Evolutionary conservation across 2,329 filamentous ascomycete species (phyloP), one percentile per base, ranked within the genome.

Genomic region (Dactylellina leptospora): DNA sequence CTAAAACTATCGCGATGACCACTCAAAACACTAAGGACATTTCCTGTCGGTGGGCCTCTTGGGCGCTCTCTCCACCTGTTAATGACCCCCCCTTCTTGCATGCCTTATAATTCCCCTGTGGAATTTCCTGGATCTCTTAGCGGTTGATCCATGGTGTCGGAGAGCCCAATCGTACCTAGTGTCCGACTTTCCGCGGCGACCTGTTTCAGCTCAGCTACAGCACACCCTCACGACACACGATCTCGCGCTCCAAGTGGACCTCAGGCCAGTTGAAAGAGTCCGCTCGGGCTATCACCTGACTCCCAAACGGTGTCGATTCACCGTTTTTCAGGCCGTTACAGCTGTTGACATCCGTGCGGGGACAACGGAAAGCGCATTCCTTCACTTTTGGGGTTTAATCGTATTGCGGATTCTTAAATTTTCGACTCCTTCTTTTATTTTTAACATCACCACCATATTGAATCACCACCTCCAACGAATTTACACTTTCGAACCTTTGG

Each of bases 91-190:
- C 40, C 40, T 6, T 53, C n/a, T 22, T 45, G 40, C 40, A 8
- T 40, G 40, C 16, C 16, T 45, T n/a, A 1, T 22, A 18, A 6
- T 25, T 28, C 22, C 47, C 48, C 28, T 48, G 38, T 18, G 30
- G 50, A 16, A 36, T 47, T 62, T 56, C 66, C 58, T 62, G 58
- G 56, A 61, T 61, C 56, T 30, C 16, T 22, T 71, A 62, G 66
- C 44, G 58, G 66, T 53, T 71, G 66, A 71, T 63, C 66, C 66
- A 71, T 71, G 66, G 66, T 33, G 33, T 51, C 58, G 66, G 66
- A 70, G 42, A 63, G 45, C 58, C 55, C 66, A 59, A 71, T 71
- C 58, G 56, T 20, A 56, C 59, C 66, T 63, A 62, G 66, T 59
- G 50, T 45, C 66, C 50, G 58, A 62, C 27, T 27, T 47, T 71